A percentile compares a stretch with the other conserved stretches of the same genome.
Evolutionary conservation across 352 stramenopile species (phyloP).

Genomic region (Globisporangium yorkense): DNA sequence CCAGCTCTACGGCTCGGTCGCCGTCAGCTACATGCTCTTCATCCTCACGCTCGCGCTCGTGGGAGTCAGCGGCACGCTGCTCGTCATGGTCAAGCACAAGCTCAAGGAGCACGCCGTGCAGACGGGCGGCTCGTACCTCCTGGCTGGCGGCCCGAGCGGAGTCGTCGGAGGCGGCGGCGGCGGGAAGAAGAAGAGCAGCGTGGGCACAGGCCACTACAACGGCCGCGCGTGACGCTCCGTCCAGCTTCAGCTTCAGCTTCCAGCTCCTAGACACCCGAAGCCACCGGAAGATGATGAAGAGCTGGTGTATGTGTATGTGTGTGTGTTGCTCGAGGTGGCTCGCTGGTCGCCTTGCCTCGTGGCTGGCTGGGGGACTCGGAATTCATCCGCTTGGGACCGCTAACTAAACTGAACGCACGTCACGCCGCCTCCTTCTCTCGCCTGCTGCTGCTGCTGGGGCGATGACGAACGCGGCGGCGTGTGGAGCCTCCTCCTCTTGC

Average conservation of each 20-base stretch:
- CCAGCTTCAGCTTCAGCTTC: too few species aligned
- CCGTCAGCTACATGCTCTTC: slow-evolving; percentile 77
- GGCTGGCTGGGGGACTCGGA: too few species aligned
- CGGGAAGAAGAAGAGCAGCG: slow-evolving; percentile 3
- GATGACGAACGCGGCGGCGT: too few species aligned
- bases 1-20: slow-evolving; percentile 60
- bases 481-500: background rate
- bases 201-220: background rate
- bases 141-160: background rate
- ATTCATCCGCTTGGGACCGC: too few species aligned
- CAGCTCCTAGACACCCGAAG: background rate
- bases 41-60: slow-evolving; percentile 70
- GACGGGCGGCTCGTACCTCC: slow-evolving; percentile 1
- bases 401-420: too few species aligned
- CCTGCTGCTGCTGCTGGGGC: too few species aligned
- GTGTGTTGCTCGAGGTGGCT: too few species aligned
- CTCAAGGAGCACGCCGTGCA: slow-evolving; percentile 29
- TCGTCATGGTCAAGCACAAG: slow-evolving; percentile 66
- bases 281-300: slow-evolving; percentile 1
- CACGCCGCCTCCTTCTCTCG: too few species aligned
- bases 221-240: background rate
- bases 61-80: slow-evolving; percentile 53
- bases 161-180: background rate
- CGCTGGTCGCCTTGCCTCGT: too few species aligned
- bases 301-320: too few species aligned